phyloP scores from a whole-genome alignment of 2,329 filamentous ascomycete genomes.

The Tolypocladium endophyticum region DNA sequence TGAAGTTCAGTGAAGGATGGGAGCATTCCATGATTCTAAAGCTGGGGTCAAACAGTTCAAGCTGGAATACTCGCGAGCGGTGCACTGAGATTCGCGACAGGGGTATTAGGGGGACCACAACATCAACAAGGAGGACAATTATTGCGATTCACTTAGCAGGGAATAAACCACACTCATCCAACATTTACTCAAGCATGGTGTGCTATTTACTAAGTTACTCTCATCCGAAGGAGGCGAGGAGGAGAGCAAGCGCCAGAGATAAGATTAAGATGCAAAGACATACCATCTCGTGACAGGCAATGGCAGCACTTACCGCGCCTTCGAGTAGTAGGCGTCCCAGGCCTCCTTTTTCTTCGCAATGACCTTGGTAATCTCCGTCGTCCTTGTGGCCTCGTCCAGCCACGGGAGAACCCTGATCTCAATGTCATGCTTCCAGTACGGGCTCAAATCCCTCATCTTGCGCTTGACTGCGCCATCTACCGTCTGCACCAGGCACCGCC shows the following conservation, averaged over 20 bases:
- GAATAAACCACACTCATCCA: background rate
- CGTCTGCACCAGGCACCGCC: conserved; percentile 9
- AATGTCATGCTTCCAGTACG: conserved; percentile 15
- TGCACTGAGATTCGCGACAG: background rate
- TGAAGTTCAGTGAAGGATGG: background rate
- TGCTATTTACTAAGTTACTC: background rate
- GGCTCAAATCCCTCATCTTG: conserved; percentile 12
- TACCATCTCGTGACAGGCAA: background rate
- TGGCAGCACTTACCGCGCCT: background rate
- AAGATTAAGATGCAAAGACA: background rate
- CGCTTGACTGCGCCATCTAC: conserved; percentile 11
- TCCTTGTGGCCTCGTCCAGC: conserved; percentile 2
- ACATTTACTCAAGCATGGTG: background rate
- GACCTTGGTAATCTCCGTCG: conserved; percentile 1
- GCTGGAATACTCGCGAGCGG: background rate
- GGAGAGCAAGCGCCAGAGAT: background rate
- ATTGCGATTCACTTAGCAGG: background rate
- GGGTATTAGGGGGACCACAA: background rate
- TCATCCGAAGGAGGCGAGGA: background rate
- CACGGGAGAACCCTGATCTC: conserved; percentile 1
- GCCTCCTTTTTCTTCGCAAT: background rate
- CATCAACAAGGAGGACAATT: background rate
- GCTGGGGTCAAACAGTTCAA: background rate
- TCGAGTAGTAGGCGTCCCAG: background rate
- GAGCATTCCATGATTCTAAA: background rate